phyloP scores from a whole-genome alignment of 345 rosid genomes.

The Isatis tinctoria region DNA sequence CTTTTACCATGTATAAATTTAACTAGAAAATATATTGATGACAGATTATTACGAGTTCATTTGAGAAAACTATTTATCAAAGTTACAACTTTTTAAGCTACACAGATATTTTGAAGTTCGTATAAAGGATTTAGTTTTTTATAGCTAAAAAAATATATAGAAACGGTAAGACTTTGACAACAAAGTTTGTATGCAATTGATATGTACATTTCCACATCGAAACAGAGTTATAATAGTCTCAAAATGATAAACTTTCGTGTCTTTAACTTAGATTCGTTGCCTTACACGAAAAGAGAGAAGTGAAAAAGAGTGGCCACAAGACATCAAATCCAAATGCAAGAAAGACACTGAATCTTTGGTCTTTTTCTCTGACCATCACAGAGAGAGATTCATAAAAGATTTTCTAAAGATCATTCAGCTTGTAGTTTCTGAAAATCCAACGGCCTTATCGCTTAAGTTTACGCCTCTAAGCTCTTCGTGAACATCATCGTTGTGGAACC shows the following conservation, averaged over 20 bases:
- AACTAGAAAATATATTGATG: not conserved
- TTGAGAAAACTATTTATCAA: not conserved
- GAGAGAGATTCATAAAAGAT: not conserved
- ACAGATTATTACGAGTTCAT: not conserved
- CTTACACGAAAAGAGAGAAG: not conserved
- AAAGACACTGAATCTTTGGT: not conserved
- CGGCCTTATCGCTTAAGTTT: not conserved
- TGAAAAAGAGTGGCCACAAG: not conserved
- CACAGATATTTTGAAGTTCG: not conserved
- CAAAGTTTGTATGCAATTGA: not conserved
- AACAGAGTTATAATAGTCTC: not conserved
- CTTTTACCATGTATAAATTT: not conserved
- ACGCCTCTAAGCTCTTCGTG: conserved; percentile 35
- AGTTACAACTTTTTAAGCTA: not conserved
- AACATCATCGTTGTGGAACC: conserved; percentile 88
- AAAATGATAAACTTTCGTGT: not conserved
- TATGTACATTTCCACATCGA: not conserved
- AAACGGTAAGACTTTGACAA: not conserved
- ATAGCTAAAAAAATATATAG: not conserved
- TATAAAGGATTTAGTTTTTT: not conserved
- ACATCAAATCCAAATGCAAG: conserved; percentile 11
- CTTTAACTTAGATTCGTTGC: not conserved
- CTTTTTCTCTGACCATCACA: not conserved
- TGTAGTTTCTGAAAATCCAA: not conserved
- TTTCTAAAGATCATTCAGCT: conserved; percentile 6